Percentiles rank a stretch among this genome's conserved stretches.
Conservation (phyloP, 2,329 filamentous ascomycete species). For the Triangularia verruculosa region DNA sequence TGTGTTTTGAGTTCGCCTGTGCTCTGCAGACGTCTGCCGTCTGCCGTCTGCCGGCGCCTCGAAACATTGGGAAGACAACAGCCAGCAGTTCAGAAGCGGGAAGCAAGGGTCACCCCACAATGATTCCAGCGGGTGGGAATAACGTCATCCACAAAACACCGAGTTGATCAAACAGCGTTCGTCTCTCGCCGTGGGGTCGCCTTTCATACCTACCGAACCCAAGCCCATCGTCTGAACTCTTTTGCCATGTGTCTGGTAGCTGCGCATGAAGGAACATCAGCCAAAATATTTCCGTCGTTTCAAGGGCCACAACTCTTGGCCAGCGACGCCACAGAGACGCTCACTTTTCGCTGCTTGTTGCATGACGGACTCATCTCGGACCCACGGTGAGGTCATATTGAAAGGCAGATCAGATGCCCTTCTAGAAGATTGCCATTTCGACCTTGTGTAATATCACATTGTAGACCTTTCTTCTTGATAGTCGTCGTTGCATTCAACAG, state of each 20-base stretch:
- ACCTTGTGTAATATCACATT: not conserved
- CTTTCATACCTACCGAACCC: not conserved
- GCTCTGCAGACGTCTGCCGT: constrained; percentile 23
- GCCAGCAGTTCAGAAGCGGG: constrained; percentile 15
- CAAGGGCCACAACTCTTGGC: constrained; percentile 17
- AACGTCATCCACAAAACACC: constrained; percentile 20
- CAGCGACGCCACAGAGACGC: not conserved
- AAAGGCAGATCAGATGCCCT: constrained; percentile 1
- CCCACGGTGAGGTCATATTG: constrained; percentile 7
- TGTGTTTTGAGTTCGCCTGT: constrained; percentile 26
- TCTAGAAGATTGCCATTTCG: constrained; percentile 24
- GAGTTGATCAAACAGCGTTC: constrained; percentile 27
- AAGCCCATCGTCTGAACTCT: constrained; percentile 22
- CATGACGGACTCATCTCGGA: constrained; percentile 9
- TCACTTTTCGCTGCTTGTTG: not conserved
- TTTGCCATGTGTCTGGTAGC: not conserved
- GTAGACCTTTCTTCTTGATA: not conserved
- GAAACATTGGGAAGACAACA: constrained; percentile 24
- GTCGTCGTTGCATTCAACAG: constrained; percentile 4
- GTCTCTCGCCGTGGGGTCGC: constrained; percentile 18
- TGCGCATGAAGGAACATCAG: constrained; percentile 21
- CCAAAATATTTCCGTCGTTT: constrained; percentile 24
- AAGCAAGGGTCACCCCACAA: constrained; percentile 26
- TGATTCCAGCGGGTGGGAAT: constrained; percentile 21
- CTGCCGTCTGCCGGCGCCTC: constrained; percentile 14